phyloP scores from a whole-genome alignment of 306 rosid genomes.

The Cucurbita ficifolia region DNA sequence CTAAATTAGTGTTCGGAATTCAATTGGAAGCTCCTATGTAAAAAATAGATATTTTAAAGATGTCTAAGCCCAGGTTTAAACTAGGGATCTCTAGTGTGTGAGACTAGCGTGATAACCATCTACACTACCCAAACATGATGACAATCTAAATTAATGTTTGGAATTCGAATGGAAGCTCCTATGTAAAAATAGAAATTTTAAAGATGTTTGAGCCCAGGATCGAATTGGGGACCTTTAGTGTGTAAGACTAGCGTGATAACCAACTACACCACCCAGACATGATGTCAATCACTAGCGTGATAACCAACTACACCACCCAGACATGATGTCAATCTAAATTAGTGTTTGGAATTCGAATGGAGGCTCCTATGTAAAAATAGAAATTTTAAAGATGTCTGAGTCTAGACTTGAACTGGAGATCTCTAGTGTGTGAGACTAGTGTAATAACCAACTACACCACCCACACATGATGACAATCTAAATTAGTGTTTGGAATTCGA shows the following conservation, averaged over 20 bases:
- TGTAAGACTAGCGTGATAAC: conserved; percentile 3
- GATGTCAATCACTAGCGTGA: no score
- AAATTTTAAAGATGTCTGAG: neutral
- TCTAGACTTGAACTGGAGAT: neutral
- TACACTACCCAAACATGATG: no score
- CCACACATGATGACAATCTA: neutral
- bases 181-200: neutral
- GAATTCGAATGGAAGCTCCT: no score
- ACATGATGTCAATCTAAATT: no score
- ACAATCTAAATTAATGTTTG: no score
- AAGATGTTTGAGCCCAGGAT: neutral
- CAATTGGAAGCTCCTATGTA: no score
- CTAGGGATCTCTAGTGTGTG: conserved; percentile 9
- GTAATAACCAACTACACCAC: conserved; percentile 5
- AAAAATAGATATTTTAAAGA: neutral
- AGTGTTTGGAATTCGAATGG: no score
- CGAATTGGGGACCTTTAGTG: conserved; percentile 1
- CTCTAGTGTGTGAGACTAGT: conserved; percentile 3
- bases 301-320: no score
- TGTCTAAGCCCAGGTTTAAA: no score
- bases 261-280: conserved; percentile 4
- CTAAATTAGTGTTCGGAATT: no score
- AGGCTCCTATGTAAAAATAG: neutral
- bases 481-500: no score
- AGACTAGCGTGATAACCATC: neutral